phyloP scores from a whole-genome alignment of 352 stramenopile species.

The Globisporangium megalacanthum region DNA sequence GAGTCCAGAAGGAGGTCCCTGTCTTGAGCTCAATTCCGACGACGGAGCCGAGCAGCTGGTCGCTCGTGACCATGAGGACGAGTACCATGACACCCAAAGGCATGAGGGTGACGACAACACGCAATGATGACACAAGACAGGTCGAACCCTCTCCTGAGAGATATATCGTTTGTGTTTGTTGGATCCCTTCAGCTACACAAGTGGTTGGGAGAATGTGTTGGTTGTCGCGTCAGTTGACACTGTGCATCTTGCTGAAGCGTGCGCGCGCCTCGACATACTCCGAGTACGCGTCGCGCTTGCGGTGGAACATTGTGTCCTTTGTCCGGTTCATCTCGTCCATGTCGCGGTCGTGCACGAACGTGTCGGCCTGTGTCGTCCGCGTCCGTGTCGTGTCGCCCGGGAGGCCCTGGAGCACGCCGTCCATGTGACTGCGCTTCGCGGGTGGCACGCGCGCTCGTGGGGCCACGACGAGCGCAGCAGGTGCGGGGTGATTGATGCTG shows the following conservation, averaged over 20 bases:
- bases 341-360: constrained; percentile 61
- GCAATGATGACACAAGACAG: no score
- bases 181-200: neutral
- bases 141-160: no score
- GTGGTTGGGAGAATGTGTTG: no score
- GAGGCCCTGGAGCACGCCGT: constrained; percentile 59
- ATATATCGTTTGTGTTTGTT: no score
- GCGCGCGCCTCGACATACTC: constrained; percentile 85
- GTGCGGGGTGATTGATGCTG: constrained; percentile 18
- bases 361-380: constrained; percentile 38
- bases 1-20: no score
- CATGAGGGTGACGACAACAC: no score
- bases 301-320: constrained; percentile 69
- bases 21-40: no score
- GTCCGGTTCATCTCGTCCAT: constrained; percentile 76
- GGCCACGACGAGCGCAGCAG: constrained; percentile 8
- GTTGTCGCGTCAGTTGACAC: constrained; percentile 44
- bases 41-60: no score
- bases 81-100: no score
- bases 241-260: constrained; percentile 88
- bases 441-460: constrained; percentile 36
- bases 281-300: constrained; percentile 83
- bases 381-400: constrained; percentile 26
- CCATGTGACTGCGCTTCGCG: constrained; percentile 76
- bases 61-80: no score